These are phyloP conservation scores for Asterochloris sp. DNA, from an alignment of 139 green algal genomes.

Conservation along the genomic window DNA sequence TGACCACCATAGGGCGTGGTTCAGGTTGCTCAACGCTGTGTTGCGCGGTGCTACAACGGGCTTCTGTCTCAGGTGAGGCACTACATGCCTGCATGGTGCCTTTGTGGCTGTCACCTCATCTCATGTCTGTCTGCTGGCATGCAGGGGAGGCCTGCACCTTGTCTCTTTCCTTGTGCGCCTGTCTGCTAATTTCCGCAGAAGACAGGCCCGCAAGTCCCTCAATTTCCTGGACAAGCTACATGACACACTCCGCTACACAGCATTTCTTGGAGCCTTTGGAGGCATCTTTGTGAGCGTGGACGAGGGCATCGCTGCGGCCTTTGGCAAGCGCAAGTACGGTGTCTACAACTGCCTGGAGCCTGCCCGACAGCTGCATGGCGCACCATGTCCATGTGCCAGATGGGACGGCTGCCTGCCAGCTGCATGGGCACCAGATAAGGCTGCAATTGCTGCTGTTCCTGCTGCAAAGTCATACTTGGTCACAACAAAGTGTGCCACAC, in stretches of 20 bases:
- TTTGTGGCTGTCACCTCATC: too few relatives aligned
- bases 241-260: constrained; percentile 65
- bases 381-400: not conserved
- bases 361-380: not conserved
- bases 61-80: constrained; percentile 17
- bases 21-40: constrained; percentile 24
- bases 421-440: too few relatives aligned
- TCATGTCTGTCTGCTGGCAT: too few relatives aligned
- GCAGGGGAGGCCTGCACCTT: constrained; percentile 38
- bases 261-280: constrained; percentile 65
- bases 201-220: not conserved
- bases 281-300: constrained; percentile 68
- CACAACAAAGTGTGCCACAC: too few relatives aligned
- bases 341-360: not conserved
- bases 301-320: constrained; percentile 60
- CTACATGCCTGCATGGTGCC: too few relatives aligned
- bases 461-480: too few relatives aligned
- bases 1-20: constrained; percentile 19
- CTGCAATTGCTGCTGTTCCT: too few relatives aligned
- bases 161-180: constrained; percentile 30
- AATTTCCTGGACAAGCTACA: constrained; percentile 25
- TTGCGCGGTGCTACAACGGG: constrained; percentile 34
- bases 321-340: constrained; percentile 57
- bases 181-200: not conserved
- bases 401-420: not conserved